Conservation (phyloP, 1,139 yeast genomes). For the Yamadazyma sp. region DNA sequence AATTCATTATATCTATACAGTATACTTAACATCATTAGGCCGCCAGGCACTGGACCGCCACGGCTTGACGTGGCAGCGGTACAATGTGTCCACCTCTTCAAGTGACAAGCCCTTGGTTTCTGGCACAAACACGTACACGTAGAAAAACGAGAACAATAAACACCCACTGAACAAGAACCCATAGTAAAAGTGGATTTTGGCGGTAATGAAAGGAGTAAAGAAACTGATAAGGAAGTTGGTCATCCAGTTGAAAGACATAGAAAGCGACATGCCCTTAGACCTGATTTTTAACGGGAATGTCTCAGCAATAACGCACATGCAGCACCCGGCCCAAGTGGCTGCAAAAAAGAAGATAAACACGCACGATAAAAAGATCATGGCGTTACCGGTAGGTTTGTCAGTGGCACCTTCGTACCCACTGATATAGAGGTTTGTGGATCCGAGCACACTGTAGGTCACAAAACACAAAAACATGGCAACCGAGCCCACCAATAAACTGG, state of each 20-base stretch:
- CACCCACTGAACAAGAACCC: slow-evolving; percentile 79
- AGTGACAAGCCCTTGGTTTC: slow-evolving; percentile 2
- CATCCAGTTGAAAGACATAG: slow-evolving; percentile 76
- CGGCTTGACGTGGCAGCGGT: slow-evolving; percentile 25
- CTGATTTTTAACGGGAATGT: slow-evolving; percentile 76
- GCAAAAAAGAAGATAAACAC: slow-evolving; percentile 80
- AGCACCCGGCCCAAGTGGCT: slow-evolving; percentile 83
- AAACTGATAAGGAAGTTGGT: slow-evolving; percentile 76
- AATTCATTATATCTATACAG: not conserved
- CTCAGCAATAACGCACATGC: slow-evolving; percentile 75
- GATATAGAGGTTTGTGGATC: slow-evolving; percentile 58
- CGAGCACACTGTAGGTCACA: slow-evolving; percentile 58
- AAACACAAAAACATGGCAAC: slow-evolving; percentile 25
- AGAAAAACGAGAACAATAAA: slow-evolving; percentile 27
- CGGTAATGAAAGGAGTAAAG: slow-evolving; percentile 70
- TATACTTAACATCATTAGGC: no score
- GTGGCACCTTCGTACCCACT: slow-evolving; percentile 40
- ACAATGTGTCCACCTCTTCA: slow-evolving; percentile 2
- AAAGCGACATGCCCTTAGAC: slow-evolving; percentile 75
- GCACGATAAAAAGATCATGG: slow-evolving; percentile 74
- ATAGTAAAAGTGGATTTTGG: slow-evolving; percentile 46
- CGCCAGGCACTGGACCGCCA: no score
- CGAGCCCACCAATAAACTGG: slow-evolving; percentile 51
- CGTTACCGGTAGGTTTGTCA: slow-evolving; percentile 56
- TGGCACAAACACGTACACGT: not conserved